phyloP scores from a whole-genome alignment of 306 rosid species.

The Dalbergia cultrata region DNA sequence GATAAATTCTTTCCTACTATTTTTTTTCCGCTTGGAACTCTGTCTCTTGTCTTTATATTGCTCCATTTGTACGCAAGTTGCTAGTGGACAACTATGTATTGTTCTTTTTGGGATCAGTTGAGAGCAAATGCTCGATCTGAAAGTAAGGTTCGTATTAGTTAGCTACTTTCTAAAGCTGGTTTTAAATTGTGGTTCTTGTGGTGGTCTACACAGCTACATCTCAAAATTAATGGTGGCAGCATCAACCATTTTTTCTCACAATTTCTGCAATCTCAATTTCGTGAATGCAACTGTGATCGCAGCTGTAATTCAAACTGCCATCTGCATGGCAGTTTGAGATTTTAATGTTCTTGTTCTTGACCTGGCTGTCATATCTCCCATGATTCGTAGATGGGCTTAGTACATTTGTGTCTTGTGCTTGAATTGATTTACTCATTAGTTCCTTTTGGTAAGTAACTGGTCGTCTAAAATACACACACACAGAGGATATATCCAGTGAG shows the following conservation, averaged over 20 bases:
- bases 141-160: background rate
- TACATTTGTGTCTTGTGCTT: background rate
- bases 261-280: too few species aligned
- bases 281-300: too few species aligned
- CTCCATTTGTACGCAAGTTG: background rate
- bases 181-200: too few species aligned
- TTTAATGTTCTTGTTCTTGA: background rate
- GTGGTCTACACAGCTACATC: too few species aligned
- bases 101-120: constrained; percentile 4
- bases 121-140: background rate
- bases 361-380: background rate
- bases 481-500: too few species aligned
- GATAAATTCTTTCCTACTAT: background rate
- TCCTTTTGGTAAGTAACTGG: background rate
- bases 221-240: too few species aligned
- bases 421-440: constrained; percentile 8
- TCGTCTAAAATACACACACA: too few species aligned
- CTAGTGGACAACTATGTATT: background rate
- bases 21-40: background rate
- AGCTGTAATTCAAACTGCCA: background rate
- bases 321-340: background rate
- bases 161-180: constrained; percentile 18
- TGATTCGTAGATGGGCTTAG: background rate
- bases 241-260: too few species aligned
- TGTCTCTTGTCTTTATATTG: constrained; percentile 1